phyloP scores from a whole-genome alignment of 2,329 filamentous ascomycete species.

The Hypoxylon sp. region DNA sequence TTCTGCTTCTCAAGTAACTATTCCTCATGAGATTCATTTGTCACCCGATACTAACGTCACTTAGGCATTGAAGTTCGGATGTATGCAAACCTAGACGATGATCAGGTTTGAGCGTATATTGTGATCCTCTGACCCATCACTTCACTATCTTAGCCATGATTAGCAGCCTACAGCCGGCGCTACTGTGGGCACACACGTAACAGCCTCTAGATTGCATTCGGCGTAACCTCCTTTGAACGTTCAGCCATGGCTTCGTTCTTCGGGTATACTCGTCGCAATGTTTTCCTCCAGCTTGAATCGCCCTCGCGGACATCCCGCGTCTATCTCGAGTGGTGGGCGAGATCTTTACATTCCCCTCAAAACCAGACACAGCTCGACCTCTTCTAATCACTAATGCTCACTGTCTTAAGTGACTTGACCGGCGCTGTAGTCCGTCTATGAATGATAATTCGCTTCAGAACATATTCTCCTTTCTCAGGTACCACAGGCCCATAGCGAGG shows the following conservation, averaged over 20 bases:
- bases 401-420: not conserved
- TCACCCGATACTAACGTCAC: slow-evolving; percentile 16
- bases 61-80: slow-evolving; percentile 42
- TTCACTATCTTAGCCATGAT: not conserved
- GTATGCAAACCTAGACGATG: slow-evolving; percentile 27
- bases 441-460: slow-evolving; percentile 18
- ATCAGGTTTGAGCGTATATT: not conserved
- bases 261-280: not conserved
- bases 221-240: not conserved
- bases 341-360: not conserved
- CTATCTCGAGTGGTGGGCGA: not conserved
- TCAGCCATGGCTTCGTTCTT: not conserved
- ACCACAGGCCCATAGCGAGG: slow-evolving; percentile 45
- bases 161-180: not conserved
- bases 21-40: not conserved
- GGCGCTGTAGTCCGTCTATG: not conserved
- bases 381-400: not conserved
- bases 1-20: slow-evolving; percentile 72
- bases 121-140: not conserved
- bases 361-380: not conserved
- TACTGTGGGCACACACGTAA: not conserved
- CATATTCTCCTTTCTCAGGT: slow-evolving; percentile 33
- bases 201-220: slow-evolving; percentile 3
- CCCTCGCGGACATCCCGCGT: not conserved
- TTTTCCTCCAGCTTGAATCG: not conserved